Evolutionary conservation across 2,329 filamentous ascomycete genomes (phyloP), one percentile per base, ranked within the genome.

Genomic region (Trichoderma atrobrunneum): DNA sequence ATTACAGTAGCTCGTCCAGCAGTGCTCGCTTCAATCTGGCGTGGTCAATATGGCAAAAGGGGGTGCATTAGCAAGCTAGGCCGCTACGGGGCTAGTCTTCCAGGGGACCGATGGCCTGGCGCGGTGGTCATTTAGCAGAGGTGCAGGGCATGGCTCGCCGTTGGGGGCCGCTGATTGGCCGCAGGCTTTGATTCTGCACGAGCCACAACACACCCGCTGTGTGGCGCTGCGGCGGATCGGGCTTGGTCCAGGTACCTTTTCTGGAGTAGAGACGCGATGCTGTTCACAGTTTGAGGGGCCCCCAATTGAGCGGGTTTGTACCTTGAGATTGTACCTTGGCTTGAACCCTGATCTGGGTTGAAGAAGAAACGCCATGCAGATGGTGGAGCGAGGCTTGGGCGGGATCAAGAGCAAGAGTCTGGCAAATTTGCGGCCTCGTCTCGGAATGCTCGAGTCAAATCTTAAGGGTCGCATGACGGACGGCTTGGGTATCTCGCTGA

Each of bases 41-140:
- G 66, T 54, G 66, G 66, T 70, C 60, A 70, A 70, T 61, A 43
- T 68, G 69, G 68, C 54, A 73, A 73, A 73, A 73, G 72, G 72
- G 72, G 72, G 72, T 72, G 72, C 72, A 68, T 72, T 63, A 56
- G 34, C 34, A 24, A 21, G 72, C 72, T 71, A 73, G 28, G 24
- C 72, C 61, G 43, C 30, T 14, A 16, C 24, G 10, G 57, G 69
- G 10, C 63, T 73, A 73, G 72, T 18, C 39, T 21, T 34, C 43
- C 69, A 72, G 68, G 72, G 72, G 72, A 62, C 62, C 68, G 67
- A 60, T 62, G 71, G 43, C 62, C 72, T 71, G 59, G 59, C 51
- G 70, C 36, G 24, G 57, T 64, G 65, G 60, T 70, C 65, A 72
- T 61, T 72, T 69, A 69, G 66, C 65, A 71, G 61, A 71, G 43